Percentiles rank a stretch among this genome's conserved stretches.
Evolutionary conservation across 1,284 basidiomycete species (phyloP).

Genomic region (Cutaneotrichosporon arboriforme): DNA sequence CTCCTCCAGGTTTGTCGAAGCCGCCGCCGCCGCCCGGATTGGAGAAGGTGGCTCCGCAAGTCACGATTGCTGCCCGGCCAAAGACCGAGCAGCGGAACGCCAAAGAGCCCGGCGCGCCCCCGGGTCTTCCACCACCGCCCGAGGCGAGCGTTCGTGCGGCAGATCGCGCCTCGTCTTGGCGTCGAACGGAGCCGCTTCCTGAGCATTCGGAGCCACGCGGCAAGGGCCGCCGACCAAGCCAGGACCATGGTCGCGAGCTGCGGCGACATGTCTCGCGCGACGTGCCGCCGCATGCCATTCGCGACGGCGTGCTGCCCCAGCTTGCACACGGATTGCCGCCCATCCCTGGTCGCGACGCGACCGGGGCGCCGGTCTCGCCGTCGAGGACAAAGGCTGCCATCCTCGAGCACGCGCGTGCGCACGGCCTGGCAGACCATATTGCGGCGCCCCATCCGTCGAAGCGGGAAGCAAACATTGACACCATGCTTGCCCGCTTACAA

Average conservation of each 20-base stretch:
- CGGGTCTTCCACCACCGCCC: too few relatives aligned
- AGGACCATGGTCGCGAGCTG: constrained; percentile 2
- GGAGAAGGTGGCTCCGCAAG: constrained; percentile 2
- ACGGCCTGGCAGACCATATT: constrained; percentile 1
- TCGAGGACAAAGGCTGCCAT: background rate
- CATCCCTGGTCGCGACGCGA: background rate
- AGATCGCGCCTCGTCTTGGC: constrained; percentile 13
- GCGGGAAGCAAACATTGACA: constrained; percentile 66
- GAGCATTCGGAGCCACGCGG: background rate
- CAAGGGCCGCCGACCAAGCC: constrained; percentile 2
- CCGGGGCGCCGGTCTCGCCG: background rate
- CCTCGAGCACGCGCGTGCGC: background rate
- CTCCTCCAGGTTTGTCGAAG: constrained; percentile 13
- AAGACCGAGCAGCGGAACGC: background rate
- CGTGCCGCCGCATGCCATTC: background rate
- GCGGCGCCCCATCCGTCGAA: constrained; percentile 16
- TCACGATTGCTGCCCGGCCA: constrained; percentile 12
- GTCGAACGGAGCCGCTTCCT: constrained; percentile 6
- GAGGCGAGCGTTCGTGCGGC: background rate
- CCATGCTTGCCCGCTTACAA: constrained; percentile 81
- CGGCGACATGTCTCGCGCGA: background rate
- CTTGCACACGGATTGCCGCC: background rate
- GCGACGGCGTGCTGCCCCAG: background rate
- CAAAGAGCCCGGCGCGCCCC: too few relatives aligned
- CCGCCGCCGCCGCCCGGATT: constrained; percentile 9